Conservation (phyloP, 306 rosid genomes). For the Pyrus betulifolia region DNA sequence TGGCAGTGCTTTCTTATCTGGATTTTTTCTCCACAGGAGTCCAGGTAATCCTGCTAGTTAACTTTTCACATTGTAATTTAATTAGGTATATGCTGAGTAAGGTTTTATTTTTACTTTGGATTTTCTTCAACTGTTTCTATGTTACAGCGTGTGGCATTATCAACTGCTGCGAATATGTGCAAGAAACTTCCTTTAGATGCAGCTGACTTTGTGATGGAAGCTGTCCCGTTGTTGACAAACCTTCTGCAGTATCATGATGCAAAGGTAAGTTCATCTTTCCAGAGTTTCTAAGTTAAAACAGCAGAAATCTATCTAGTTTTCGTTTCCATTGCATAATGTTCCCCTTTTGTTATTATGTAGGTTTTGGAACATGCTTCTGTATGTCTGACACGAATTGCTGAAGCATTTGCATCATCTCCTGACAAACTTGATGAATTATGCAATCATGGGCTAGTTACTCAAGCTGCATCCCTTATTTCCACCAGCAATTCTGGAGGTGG, state of each 20-base stretch:
- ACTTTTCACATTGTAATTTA: not conserved
- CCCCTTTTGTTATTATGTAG: slow-evolving; percentile 28
- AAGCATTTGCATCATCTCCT: slow-evolving; percentile 87
- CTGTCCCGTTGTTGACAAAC: slow-evolving; percentile 90
- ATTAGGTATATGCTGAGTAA: not conserved
- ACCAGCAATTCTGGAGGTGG: slow-evolving; percentile 94
- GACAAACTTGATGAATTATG: slow-evolving; percentile 92
- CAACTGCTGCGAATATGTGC: slow-evolving; percentile 99
- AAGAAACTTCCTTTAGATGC: slow-evolving; percentile 99
- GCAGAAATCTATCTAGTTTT: not conserved
- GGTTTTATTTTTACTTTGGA: not conserved
- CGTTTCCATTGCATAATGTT: not conserved
- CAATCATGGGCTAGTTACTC: slow-evolving; percentile 88
- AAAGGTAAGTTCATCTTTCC: slow-evolving; percentile 42
- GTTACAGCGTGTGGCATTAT: slow-evolving; percentile 86
- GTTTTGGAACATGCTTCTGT: slow-evolving; percentile 98
- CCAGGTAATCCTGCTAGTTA: slow-evolving; percentile 48
- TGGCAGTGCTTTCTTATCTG: slow-evolving; percentile 97
- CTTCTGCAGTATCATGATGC: slow-evolving; percentile 97
- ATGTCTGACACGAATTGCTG: slow-evolving; percentile 98
- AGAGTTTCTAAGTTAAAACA: not conserved
- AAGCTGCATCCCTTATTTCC: slow-evolving; percentile 92
- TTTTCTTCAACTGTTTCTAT: slow-evolving; percentile 2
- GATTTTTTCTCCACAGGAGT: slow-evolving; percentile 98
- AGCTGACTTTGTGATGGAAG: slow-evolving; percentile 99